Conservation (phyloP, 345 rosid species). For the Cochlearia excelsa region DNA sequence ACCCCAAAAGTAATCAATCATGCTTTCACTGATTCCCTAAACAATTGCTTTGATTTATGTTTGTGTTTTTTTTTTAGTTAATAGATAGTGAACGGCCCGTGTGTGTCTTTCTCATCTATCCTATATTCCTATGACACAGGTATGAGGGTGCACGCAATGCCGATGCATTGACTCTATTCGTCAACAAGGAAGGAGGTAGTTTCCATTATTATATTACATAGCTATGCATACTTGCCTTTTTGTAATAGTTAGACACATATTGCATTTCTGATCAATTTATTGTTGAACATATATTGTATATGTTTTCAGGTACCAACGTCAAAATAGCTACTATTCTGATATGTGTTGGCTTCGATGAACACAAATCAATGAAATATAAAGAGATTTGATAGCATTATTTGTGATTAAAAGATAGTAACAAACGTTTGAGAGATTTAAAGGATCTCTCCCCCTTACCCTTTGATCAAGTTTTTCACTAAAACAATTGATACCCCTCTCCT, state of each 20-base stretch:
- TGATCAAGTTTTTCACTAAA: too few relatives aligned
- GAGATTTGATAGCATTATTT: too few relatives aligned
- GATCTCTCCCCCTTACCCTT: too few relatives aligned
- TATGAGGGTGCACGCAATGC: slow-evolving; percentile 88
- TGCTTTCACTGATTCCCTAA: slow-evolving; percentile 14
- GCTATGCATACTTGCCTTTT: too few relatives aligned
- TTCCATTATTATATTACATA: slow-evolving; percentile 7
- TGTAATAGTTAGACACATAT: too few relatives aligned
- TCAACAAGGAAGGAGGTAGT: slow-evolving; percentile 90
- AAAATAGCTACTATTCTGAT: slow-evolving; percentile 75
- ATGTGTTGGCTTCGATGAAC: too few relatives aligned
- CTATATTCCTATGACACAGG: slow-evolving; percentile 37
- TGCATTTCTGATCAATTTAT: not conserved
- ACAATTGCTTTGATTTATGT: not conserved
- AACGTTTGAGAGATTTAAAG: too few relatives aligned
- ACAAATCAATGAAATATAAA: too few relatives aligned
- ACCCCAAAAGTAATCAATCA: slow-evolving; percentile 64
- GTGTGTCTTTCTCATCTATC: too few relatives aligned
- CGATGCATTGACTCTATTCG: slow-evolving; percentile 81
- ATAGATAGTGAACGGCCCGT: not conserved
- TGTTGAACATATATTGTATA: slow-evolving; percentile 4
- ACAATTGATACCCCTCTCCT: too few relatives aligned
- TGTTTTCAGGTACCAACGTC: slow-evolving; percentile 74
- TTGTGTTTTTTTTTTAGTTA: not conserved
- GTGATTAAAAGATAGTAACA: too few relatives aligned